Evolutionary conservation across 768 basidiomycete species (phyloP).

Genomic region (Pulveroboletus sp.): DNA sequence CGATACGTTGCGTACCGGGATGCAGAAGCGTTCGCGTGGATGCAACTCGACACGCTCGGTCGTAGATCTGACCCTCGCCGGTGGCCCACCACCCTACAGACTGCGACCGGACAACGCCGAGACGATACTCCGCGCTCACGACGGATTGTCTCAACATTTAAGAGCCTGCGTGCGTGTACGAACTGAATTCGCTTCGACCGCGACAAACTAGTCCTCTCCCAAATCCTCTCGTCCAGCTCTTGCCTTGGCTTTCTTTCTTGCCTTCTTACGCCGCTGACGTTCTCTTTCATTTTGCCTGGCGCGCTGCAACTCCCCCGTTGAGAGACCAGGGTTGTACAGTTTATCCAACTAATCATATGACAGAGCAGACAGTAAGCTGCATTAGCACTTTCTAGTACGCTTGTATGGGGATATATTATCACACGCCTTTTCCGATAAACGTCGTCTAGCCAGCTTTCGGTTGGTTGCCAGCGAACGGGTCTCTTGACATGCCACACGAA

Average conservation of each 20-base stretch:
- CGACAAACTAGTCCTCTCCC: conserved; percentile 10
- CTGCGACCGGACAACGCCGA: conserved; percentile 11
- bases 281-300: conserved; percentile 77
- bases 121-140: background rate
- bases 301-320: conserved; percentile 59
- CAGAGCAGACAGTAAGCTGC: conserved; percentile 2
- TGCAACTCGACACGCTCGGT: background rate
- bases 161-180: background rate
- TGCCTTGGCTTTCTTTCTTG: conserved; percentile 55
- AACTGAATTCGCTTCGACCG: background rate
- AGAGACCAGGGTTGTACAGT: conserved; percentile 69
- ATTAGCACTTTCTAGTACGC: conserved; percentile 17
- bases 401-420: conserved; percentile 19
- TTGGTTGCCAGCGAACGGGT: conserved; percentile 82
- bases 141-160: background rate
- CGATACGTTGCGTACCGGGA: background rate
- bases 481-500: conserved; percentile 83
- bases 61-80: no score
- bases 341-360: conserved; percentile 55
- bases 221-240: conserved; percentile 22
- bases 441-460: conserved; percentile 67
- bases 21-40: background rate
- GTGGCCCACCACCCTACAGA: conserved; percentile 1
- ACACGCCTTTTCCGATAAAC: conserved; percentile 73
- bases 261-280: conserved; percentile 70